phyloP scores from a whole-genome alignment of 2,329 filamentous ascomycete genomes.

The Coniochaeta prunicola region DNA sequence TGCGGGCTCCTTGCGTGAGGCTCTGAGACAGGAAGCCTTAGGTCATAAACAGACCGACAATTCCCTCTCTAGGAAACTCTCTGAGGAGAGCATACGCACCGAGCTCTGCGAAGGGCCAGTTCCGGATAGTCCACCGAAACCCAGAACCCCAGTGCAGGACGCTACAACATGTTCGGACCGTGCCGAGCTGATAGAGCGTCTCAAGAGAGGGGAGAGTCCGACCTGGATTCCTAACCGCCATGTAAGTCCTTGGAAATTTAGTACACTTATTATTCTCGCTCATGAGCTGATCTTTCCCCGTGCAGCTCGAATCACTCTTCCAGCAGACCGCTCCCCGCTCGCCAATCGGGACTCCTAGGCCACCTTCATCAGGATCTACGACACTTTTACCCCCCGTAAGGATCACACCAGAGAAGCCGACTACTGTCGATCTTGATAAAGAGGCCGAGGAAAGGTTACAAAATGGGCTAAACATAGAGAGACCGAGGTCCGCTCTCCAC shows the following conservation, averaged over 20 bases:
- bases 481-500: constrained; percentile 71
- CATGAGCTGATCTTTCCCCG: not conserved
- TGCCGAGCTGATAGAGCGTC: constrained; percentile 71
- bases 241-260: constrained; percentile 27
- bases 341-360: constrained; percentile 27
- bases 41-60: not conserved
- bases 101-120: constrained; percentile 55
- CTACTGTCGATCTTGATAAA: constrained; percentile 19
- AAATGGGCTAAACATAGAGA: constrained; percentile 61
- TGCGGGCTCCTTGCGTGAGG: constrained; percentile 3
- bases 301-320: constrained; percentile 33
- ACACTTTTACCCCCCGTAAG: constrained; percentile 36
- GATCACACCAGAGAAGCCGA: constrained; percentile 39
- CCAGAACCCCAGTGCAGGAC: constrained; percentile 23
- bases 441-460: constrained; percentile 35
- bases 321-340: constrained; percentile 23
- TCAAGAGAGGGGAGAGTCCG: constrained; percentile 74
- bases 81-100: constrained; percentile 54
- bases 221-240: constrained; percentile 63
- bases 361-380: constrained; percentile 27
- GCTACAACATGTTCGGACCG: constrained; percentile 48
- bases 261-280: not conserved
- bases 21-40: constrained; percentile 2
- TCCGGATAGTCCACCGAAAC: constrained; percentile 29
- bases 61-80: constrained; percentile 30